phyloP scores from a whole-genome alignment of 345 rosid species.

The Eucalyptus sp. region DNA sequence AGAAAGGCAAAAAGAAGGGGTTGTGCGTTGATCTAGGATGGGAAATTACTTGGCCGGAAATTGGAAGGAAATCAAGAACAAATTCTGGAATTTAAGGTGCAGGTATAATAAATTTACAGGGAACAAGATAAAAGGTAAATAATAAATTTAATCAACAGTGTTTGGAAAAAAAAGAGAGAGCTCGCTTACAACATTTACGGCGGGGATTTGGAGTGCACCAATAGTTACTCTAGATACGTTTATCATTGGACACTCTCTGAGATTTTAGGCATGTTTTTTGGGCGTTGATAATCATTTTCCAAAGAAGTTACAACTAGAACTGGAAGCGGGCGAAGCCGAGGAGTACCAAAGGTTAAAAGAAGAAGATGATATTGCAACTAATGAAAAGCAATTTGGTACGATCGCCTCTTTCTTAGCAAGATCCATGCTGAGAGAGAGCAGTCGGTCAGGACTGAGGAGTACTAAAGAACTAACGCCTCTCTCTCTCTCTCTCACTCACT shows the following conservation, averaged over 20 bases:
- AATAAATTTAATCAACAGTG: background rate
- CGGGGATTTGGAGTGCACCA: background rate
- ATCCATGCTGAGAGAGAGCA: background rate
- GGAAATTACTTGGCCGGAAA: background rate
- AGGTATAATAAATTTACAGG: background rate
- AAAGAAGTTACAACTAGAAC: background rate
- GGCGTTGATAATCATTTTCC: background rate
- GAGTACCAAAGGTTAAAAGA: background rate
- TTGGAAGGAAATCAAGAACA: background rate
- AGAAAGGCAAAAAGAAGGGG: background rate
- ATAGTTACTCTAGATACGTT: background rate
- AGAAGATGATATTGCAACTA: background rate
- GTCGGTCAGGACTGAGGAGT: too few species aligned
- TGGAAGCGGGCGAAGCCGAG: background rate
- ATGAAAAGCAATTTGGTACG: background rate
- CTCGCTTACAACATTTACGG: background rate
- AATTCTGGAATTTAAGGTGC: background rate
- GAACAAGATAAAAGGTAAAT: background rate
- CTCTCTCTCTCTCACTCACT: too few species aligned
- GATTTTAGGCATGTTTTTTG: background rate
- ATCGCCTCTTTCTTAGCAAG: background rate
- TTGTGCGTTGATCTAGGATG: background rate
- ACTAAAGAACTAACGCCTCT: background rate
- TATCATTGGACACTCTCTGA: background rate
- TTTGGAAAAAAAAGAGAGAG: background rate